Percentiles rank a stretch among this genome's conserved stretches.
phyloP scores from a whole-genome alignment of 805 yeast species.

The Myxozyma sirexii region DNA sequence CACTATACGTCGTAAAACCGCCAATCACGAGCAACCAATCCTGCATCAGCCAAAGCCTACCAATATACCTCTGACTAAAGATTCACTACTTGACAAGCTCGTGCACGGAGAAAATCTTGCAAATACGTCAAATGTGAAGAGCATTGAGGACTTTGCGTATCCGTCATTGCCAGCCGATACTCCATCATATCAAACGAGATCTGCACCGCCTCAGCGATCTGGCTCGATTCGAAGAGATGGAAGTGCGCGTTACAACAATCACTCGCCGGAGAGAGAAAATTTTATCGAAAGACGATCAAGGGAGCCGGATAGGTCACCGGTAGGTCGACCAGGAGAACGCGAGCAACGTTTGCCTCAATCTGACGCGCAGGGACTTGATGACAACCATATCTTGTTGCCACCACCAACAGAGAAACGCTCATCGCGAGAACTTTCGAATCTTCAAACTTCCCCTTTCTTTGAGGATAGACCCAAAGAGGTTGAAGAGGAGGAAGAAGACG shows the following conservation, averaged over 20 bases:
- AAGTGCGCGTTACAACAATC: neutral
- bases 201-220: neutral
- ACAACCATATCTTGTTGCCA: neutral
- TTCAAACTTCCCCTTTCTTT: neutral
- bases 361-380: neutral
- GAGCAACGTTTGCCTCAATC: neutral
- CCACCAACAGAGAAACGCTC: neutral
- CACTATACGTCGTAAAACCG: neutral
- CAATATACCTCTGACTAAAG: slow-evolving; percentile 19
- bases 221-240: neutral
- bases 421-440: neutral
- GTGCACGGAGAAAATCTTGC: slow-evolving; percentile 26
- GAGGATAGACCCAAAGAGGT: neutral
- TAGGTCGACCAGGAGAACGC: neutral
- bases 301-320: neutral
- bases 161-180: neutral
- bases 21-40: neutral
- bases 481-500: slow-evolving; percentile 20
- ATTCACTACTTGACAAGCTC: slow-evolving; percentile 27
- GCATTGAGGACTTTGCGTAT: neutral
- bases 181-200: neutral
- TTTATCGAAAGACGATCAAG: neutral
- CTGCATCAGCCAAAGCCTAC: slow-evolving; percentile 11
- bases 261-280: neutral
- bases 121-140: neutral